phyloP scores from a whole-genome alignment of 169 alveolate species.

The Eimeria necatrix region DNA sequence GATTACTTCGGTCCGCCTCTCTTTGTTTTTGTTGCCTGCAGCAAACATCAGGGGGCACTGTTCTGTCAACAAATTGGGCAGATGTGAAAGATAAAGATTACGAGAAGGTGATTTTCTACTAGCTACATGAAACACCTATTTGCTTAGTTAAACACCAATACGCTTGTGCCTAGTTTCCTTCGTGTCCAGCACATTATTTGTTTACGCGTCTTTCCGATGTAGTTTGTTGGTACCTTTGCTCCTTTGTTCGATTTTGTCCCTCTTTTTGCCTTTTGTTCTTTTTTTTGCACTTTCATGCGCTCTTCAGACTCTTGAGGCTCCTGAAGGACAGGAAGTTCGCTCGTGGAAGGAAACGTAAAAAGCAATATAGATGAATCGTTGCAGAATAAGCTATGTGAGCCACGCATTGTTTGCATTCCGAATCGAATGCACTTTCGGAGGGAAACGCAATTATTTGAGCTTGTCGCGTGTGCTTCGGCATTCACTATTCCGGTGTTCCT shows the following conservation, averaged over 20 bases:
- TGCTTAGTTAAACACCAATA: too few species aligned
- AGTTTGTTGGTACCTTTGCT: not conserved
- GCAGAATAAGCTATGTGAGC: too few species aligned
- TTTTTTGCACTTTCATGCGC: not conserved
- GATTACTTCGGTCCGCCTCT: not conserved
- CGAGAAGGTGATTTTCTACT: slow-evolving; percentile 88
- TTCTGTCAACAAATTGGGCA: slow-evolving; percentile 94
- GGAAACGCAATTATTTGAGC: too few species aligned
- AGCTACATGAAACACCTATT: too few species aligned
- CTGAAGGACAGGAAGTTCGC: slow-evolving; percentile 79
- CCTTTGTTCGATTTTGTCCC: not conserved
- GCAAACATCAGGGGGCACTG: slow-evolving; percentile 87
- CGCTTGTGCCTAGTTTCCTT: not conserved
- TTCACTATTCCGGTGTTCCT: not conserved
- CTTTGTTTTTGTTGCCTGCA: slow-evolving; percentile 69
- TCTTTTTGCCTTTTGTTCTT: not conserved
- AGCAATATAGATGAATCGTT: too few species aligned
- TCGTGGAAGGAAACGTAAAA: slow-evolving; percentile 33
- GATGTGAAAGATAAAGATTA: slow-evolving; percentile 94
- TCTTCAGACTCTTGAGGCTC: slow-evolving; percentile 69
- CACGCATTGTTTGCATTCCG: too few species aligned
- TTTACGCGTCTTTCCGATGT: not conserved
- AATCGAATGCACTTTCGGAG: too few species aligned
- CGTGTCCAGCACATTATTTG: not conserved
- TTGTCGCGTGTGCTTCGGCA: too few species aligned